A percentile compares a stretch with the other conserved stretches of the same genome.
phyloP scores from a whole-genome alignment of 345 rosid genomes.

The Eucalyptus pauciflora region DNA sequence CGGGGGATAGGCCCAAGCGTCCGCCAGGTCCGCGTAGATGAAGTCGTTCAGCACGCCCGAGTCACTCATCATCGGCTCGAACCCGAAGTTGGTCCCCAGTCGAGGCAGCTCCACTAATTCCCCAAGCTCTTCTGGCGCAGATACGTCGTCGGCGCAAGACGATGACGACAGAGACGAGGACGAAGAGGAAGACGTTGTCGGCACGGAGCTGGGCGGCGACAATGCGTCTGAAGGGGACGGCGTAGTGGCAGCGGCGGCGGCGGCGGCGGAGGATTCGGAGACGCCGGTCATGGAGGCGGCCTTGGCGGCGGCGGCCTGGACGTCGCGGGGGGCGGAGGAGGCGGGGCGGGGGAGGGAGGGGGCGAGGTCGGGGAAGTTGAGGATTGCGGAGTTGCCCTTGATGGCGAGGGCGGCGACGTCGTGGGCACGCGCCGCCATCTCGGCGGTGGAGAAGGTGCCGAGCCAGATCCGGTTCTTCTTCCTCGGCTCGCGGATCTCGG shows the following conservation, averaged over 20 bases:
- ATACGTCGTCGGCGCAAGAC: not conserved
- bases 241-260: not conserved
- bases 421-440: slow-evolving; percentile 99
- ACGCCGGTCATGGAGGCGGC: slow-evolving; percentile 67
- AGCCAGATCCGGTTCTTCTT: slow-evolving; percentile 97
- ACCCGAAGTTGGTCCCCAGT: slow-evolving; percentile 34
- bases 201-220: not conserved
- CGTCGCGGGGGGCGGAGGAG: slow-evolving; percentile 58
- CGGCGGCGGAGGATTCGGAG: not conserved
- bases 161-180: not conserved
- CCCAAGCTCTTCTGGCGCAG: slow-evolving; percentile 50
- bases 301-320: slow-evolving; percentile 79
- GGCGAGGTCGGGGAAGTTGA: slow-evolving; percentile 81
- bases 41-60: slow-evolving; percentile 42
- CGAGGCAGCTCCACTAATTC: slow-evolving; percentile 82
- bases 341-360: slow-evolving; percentile 66
- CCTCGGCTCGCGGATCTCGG: slow-evolving; percentile 95
- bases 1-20: slow-evolving; percentile 20
- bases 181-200: not conserved
- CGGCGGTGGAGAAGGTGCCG: slow-evolving; percentile 80
- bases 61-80: not conserved
- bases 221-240: not conserved
- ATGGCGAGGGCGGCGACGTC: slow-evolving; percentile 88
- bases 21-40: slow-evolving; percentile 39
- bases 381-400: slow-evolving; percentile 74